These are phyloP conservation scores for Rhizopogon salebrosus DNA, from an alignment of 768 basidiomycete genomes.

Conservation along the genomic window DNA sequence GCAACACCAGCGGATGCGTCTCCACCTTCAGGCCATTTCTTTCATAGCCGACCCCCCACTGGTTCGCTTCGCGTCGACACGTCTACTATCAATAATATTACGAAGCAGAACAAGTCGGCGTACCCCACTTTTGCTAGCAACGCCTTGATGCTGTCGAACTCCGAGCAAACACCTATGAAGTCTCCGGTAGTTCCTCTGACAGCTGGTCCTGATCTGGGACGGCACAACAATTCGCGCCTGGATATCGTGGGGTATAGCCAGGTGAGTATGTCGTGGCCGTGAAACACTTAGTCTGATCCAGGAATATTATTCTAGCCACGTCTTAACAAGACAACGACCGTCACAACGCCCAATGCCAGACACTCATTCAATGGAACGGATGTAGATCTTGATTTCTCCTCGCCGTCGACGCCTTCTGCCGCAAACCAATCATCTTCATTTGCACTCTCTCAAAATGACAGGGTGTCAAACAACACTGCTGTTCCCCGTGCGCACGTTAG, in stretches of 20 bases:
- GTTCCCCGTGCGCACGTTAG: constrained; percentile 53
- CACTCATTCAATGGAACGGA: constrained; percentile 79
- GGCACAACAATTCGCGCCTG: constrained; percentile 63
- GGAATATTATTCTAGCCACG: constrained; percentile 30
- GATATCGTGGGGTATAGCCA: constrained; percentile 73
- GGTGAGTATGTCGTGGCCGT: constrained; percentile 33
- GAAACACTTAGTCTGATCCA: not conserved
- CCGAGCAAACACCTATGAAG: constrained; percentile 55
- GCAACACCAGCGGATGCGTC: constrained; percentile 55
- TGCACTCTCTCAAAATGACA: constrained; percentile 32
- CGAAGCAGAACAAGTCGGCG: constrained; percentile 80
- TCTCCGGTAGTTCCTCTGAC: constrained; percentile 73
- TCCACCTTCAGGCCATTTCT: constrained; percentile 36
- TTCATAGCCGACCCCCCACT: constrained; percentile 59
- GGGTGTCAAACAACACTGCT: constrained; percentile 27
- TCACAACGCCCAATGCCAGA: constrained; percentile 47
- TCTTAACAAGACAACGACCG: constrained; percentile 44
- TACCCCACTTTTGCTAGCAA: constrained; percentile 59
- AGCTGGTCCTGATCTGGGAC: constrained; percentile 79
- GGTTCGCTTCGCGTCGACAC: constrained; percentile 76
- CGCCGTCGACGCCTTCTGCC: constrained; percentile 49
- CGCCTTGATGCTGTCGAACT: constrained; percentile 42
- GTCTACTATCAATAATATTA: constrained; percentile 50
- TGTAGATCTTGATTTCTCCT: constrained; percentile 50
- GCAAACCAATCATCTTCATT: constrained; percentile 39